Evolutionary conservation across 345 rosid species (phyloP), one percentile per base, ranked within the genome.

Genomic region (Raphanus raphanistrum): DNA sequence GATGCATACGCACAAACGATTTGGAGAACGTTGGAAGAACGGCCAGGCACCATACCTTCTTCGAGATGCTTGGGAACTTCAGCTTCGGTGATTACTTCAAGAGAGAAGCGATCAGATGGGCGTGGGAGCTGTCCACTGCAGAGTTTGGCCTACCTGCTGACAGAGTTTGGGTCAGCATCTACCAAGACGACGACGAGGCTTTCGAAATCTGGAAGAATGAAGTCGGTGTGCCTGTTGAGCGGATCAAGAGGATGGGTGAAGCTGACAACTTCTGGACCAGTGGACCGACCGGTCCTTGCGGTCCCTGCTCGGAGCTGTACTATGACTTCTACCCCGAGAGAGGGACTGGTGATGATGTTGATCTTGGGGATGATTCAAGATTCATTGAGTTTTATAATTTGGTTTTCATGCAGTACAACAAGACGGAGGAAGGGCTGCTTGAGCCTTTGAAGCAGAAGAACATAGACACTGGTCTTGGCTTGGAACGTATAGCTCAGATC

Each of bases 21-120:
- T 83, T 94, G 81, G 98, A 92, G 84, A 94, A 94, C 85, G 98
- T 94, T 78, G 97, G 98, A 11, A 84, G 74, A 80, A 94, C 98
- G 38, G 71, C 97, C 10, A 85, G 97, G 35, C 97, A 94, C 66
- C 98, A 94, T 45, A 92, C 97, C 8, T 92, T 94, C 81, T 94
- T 94, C 83, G 98, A 92, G 87, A 94, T 94, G 98, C 92, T 94
- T 16, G 97, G 98, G 64, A 94, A 94, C 84, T 94, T 94, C 80
- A 92, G 97, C 74, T 92, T 94, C 32, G 98, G 98, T 58, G 98
- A 94, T 82, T 94, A 94, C 83, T 92, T 94, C 81, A 94, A 92
- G 86, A 88, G 81, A 79, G 97, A 94, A 66, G 98, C 98, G 15
- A 90, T 94, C 57, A 82, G 68, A 73, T 92, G 98, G 97, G 97